Evolutionary conservation across 2,329 filamentous ascomycete species (phyloP), one percentile per base, ranked within the genome.

Genomic region (Rhynchosporium graminicola): DNA sequence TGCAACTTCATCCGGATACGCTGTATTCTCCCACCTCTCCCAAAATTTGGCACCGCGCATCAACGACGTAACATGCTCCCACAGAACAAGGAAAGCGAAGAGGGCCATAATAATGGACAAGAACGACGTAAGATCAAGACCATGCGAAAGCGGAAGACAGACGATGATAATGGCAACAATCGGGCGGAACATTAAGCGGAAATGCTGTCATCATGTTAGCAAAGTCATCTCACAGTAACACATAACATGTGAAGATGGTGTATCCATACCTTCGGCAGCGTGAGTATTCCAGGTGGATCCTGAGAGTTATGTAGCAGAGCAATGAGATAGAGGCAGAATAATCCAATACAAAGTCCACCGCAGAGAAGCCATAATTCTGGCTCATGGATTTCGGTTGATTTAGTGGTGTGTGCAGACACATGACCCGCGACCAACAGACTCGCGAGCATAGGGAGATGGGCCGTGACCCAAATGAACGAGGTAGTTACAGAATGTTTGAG

Each of bases 311-410:
- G 79, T 33, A 80, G 67, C 68, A 80, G 71, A 7, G 76, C 77
- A 59, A 78, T 77, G 0, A 74, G 58, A 74, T 77, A 78, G 5
- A 81, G 71, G 61, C 78, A 80, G 51, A 80, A 72, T 72, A 80
- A 72, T 15, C 79, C 79, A 1, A 78, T 72, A 1, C 78, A 79
- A 0, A 81, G 73, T 2, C 79, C 79, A 36, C 77, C 79, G 20
- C 80, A 79, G 0, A 81, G 74, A 3, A 81, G 72, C 80, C 80
- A 81, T n/a, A 77, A 74, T 65, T 81, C 76, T 0, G 77, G 75
- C 2, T 76, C 70, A 40, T 78, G 77, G 57, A 80, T 76, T 20
- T 77, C 70, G 0, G 78, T 69, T 8, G 57, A 50, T 40, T 70
- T 69, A 0, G 77, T 76, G 45, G 77, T 79, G 1, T 75, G 68